phyloP scores from a whole-genome alignment of 2,329 filamentous ascomycete species.

The Xylariaceae sp. region DNA sequence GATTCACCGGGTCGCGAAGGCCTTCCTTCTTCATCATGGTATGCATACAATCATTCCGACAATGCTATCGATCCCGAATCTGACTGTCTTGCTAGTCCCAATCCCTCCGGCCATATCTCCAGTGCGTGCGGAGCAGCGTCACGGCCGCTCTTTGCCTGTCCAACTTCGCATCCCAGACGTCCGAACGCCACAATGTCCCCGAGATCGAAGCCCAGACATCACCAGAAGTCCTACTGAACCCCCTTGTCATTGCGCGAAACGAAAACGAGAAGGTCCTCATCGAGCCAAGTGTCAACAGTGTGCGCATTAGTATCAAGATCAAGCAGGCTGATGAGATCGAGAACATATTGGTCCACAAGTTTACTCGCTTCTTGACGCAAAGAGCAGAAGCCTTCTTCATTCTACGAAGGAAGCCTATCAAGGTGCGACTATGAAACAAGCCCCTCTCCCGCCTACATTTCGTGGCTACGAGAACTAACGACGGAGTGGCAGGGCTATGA shows the following conservation, averaged over 20 bases:
- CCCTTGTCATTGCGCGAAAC: slow-evolving; percentile 85
- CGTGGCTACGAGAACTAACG: not conserved
- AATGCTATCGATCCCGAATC: slow-evolving; percentile 2
- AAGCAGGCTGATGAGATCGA: slow-evolving; percentile 99
- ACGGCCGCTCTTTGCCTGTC: slow-evolving; percentile 90
- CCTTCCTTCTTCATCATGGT: slow-evolving; percentile 17
- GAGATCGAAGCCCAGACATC: slow-evolving; percentile 92
- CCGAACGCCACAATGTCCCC: slow-evolving; percentile 95
- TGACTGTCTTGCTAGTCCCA: slow-evolving; percentile 63
- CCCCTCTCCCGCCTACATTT: too few relatives aligned
- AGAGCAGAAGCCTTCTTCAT: slow-evolving; percentile 97
- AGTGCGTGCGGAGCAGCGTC: slow-evolving; percentile 90
- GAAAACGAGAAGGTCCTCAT: slow-evolving; percentile 96
- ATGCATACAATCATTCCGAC: slow-evolving; percentile 4
- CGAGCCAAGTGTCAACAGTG: slow-evolving; percentile 94
- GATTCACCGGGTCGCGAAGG: slow-evolving; percentile 5
- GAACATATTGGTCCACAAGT: slow-evolving; percentile 96
- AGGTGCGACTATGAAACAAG: slow-evolving; percentile 47
- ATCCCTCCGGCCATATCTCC: slow-evolving; percentile 93
- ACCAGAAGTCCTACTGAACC: slow-evolving; percentile 89
- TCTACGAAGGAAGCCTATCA: slow-evolving; percentile 87
- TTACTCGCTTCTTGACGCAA: slow-evolving; percentile 93
- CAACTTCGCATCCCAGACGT: slow-evolving; percentile 96
- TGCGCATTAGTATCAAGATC: slow-evolving; percentile 96
- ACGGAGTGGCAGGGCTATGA: slow-evolving; percentile 69